A percentile compares a stretch with the other conserved stretches of the same genome.
Evolutionary conservation across 1,284 basidiomycete species (phyloP).

Genomic region (Vanrija humicola): DNA sequence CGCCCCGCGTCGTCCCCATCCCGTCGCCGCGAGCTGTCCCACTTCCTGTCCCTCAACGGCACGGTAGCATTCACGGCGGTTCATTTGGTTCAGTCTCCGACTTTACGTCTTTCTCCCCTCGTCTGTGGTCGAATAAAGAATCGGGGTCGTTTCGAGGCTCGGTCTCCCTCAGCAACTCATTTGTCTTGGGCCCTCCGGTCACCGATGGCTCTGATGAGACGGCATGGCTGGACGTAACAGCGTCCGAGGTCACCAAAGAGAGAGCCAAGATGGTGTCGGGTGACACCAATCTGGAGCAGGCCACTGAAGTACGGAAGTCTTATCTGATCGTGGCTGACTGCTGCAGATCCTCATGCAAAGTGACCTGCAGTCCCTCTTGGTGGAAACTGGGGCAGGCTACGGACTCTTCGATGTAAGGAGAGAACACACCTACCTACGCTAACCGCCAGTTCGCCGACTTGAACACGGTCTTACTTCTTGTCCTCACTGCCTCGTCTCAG

Average conservation of each 20-base stretch:
- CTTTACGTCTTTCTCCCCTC: constrained; percentile 10
- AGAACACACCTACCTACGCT: not conserved
- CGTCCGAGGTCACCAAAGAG: constrained; percentile 6
- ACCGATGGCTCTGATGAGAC: constrained; percentile 13
- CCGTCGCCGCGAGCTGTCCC: constrained; percentile 18
- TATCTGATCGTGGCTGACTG: not conserved
- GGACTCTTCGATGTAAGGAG: constrained; percentile 38
- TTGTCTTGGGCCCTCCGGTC: constrained; percentile 9
- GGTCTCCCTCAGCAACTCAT: constrained; percentile 11
- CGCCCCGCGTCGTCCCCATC: constrained; percentile 7
- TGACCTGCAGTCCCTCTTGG: constrained; percentile 19
- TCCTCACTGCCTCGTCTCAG: constrained; percentile 23
- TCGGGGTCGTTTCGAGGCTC: constrained; percentile 11
- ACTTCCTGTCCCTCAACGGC: constrained; percentile 26
- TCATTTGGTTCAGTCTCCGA: constrained; percentile 19
- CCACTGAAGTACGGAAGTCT: constrained; percentile 27
- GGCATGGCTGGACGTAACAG: constrained; percentile 25
- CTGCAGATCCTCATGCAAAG: constrained; percentile 23
- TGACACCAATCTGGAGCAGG: constrained; percentile 30
- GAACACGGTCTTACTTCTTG: constrained; percentile 36
- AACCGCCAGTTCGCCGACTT: constrained; percentile 34
- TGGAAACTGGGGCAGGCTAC: constrained; percentile 18
- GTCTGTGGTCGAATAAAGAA: constrained; percentile 1
- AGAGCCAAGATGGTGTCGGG: constrained; percentile 8
- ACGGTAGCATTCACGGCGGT: constrained; percentile 20